Evolutionary conservation across 2,329 filamentous ascomycete species (phyloP).

Genomic region (Colletotrichum paranaense): DNA sequence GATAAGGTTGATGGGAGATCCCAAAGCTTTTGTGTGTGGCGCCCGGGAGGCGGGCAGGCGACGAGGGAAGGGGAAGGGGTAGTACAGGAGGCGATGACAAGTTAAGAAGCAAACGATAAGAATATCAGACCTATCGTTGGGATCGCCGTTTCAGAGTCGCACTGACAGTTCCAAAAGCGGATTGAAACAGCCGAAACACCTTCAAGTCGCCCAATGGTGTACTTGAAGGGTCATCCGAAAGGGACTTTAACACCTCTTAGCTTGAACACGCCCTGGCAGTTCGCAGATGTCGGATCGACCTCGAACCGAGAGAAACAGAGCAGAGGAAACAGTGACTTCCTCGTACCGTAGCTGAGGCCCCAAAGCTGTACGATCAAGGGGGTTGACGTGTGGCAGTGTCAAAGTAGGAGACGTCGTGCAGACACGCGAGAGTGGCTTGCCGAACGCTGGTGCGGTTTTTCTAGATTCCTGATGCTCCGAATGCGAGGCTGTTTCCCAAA

Average conservation of each 20-base stretch:
- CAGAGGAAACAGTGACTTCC: constrained; percentile 30
- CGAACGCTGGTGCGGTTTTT: constrained; percentile 20
- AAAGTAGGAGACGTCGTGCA: constrained; percentile 12
- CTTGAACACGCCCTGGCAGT: constrained; percentile 37
- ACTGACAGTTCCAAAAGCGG: constrained; percentile 48
- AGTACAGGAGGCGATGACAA: constrained; percentile 32
- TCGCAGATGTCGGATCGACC: constrained; percentile 36
- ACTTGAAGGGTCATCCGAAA: constrained; percentile 39
- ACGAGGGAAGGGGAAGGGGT: constrained; percentile 26
- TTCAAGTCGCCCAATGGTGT: constrained; percentile 44
- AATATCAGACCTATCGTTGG: constrained; percentile 46
- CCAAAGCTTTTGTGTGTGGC: constrained; percentile 36
- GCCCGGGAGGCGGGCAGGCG: constrained; percentile 27
- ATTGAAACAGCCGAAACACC: constrained; percentile 55
- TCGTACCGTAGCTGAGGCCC: constrained; percentile 8
- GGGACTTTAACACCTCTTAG: constrained; percentile 38
- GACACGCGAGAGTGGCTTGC: constrained; percentile 10
- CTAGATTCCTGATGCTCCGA: neutral
- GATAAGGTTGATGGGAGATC: constrained; percentile 36
- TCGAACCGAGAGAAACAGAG: constrained; percentile 38
- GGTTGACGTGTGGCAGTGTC: constrained; percentile 17
- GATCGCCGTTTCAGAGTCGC: constrained; percentile 53
- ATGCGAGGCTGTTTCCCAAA: neutral
- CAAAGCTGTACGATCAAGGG: constrained; percentile 28
- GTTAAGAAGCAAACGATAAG: constrained; percentile 39